Base-by-base conservation (phyloP, 495 filamentous ascomycete genomes). In the Cladorrhinum samala region DNA sequence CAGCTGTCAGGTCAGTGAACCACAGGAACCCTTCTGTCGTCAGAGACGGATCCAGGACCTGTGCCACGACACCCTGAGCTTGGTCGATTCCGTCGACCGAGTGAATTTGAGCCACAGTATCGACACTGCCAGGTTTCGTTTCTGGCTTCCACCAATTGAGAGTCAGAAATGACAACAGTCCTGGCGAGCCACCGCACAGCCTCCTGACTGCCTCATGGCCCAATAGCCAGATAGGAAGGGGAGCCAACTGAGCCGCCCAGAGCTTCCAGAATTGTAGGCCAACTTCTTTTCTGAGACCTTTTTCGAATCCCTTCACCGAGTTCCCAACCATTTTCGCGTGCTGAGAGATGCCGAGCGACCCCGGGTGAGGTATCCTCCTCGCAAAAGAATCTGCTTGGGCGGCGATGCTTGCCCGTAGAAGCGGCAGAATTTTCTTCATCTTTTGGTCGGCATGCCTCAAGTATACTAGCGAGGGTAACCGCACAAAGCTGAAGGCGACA, bases 1-100 rank as follows among this genome's bases (percentile, higher is more conserved):
- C 72, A 5, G 71, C 73, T 13, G 84, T 73, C 4, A 97, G 79
- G 67, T 95, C 79, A 3, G 80, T 76, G 63, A 93, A 91, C 89
- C 90, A 97, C 6, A 89, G 73, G 2, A 80, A 79, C 9, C 91
- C 91, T 56, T 89, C 91, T 1, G 68, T 89, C 81, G 42, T 79
- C 47, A 60, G 46, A 5, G 55, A 40, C 6, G 17, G 11, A 16
- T 65, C 62, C 6, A 43, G 50, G 1, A 36, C 46, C 7, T 27
- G 13, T 3, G 50, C 3, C 8, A 52, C 5, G 16, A 36, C 23
- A 18, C 46, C 47, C 24, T 55, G 52, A 14, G 23, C 25, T 7
- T 40, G 38, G 8, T 11, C n/a, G n/a, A n/a, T n/a, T n/a, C n/a
- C n/a, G n/a, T n/a, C n/a, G n/a, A n/a, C n/a, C n/a, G n/a, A n/a